Base-by-base conservation (phyloP, 345 rosid species). In the Gossypium stocksii region DNA sequence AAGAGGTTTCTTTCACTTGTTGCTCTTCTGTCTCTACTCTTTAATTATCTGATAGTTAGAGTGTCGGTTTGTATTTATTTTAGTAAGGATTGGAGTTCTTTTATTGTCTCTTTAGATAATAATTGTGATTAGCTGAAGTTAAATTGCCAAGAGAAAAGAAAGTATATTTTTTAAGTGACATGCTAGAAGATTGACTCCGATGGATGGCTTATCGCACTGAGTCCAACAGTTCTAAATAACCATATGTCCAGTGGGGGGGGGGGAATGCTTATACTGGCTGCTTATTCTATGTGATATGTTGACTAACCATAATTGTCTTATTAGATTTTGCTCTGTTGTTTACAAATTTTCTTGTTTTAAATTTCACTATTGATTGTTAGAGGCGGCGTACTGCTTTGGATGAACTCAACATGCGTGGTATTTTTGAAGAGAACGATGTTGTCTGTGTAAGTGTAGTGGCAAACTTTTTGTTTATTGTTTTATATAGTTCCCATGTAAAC, bases 381-480 rank as follows among this genome's bases (percentile, higher is more conserved):
- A 89, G 99, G 85, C 87, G 97, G 71, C 85, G 90, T 80, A 95
- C 99, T 44, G 97, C 98, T 62, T 80, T 89, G 78, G 99, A 95
- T 86, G 98, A 95, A 81, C 98, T 95, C 78, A 95, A 93, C 84
- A 95, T 95, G 99, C 90, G 98, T 71, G 80, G 77, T 82, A 85
- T 95, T 78, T 95, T 93, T 70, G 87, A 86, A 76, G 98, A 95
- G 78, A 82, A 90, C 48, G 98, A 95, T 83, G 92, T 93, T 51
- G 84, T 94, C 9, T 95, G 97, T 77, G 99, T 93, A 85, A 87
- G 99, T 92, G 65, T 56, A 59, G 22, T 46, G 19, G 29, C 53
- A 38, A 23, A 7, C 2, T 20, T 34, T 38, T 23, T 62, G 12
- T 66, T 46, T 72, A 57, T 3, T 8, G 17, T 20, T 52, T 10